Base-by-base conservation (phyloP, 2,329 filamentous ascomycete genomes). In the Phialemonium atrogriseum region DNA sequence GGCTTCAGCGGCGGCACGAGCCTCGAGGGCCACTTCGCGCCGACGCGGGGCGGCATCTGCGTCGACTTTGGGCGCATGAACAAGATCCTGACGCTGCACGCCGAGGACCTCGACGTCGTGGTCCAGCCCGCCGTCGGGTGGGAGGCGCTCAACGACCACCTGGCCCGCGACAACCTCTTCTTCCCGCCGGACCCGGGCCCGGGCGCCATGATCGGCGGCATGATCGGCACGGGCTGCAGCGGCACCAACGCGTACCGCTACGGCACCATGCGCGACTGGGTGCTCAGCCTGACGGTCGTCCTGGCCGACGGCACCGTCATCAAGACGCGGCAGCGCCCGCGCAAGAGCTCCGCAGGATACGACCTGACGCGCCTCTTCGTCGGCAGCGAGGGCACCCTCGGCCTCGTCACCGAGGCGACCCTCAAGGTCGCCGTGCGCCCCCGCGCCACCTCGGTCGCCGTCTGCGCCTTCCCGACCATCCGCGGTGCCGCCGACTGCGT, bases 191-290 rank as follows among this genome's bases (percentile, higher is more conserved):
- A 94, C 55, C 87, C 87, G 12, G 88, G 87, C 32, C 87, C 88
- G 32, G 86, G 87, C 12, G 87, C 87, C 39, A 85, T 85, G 79
- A 94, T 95, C 46, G 87, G 87, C 35, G 87, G 87, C 34, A 87
- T 87, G 82, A 75, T 87, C 20, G 82, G 80, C 14, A 87, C 82
- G 3, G 72, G 72, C 21, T 75, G 70, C 60, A 74, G 68, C 49
- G 87, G 87, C 37, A 94, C 87, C 10, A 94, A 94, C 54, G 80
- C 87, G 11, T 94, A 93, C 62, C 73, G 87, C 36, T 94, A 94
- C 55, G 88, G 87, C 40, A 94, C 87, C 3, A 94, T 94, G 86
- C 79, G 84, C 40, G 87, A 94, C 52, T 94, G 87, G 87, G 88
- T 94, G 10, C 62, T 94, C 14, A 82, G 75, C 33, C 60, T 94